Evolutionary conservation across 345 rosid genomes (phyloP), one percentile per base, ranked within the genome.

Genomic region (Ceriops decandra): DNA sequence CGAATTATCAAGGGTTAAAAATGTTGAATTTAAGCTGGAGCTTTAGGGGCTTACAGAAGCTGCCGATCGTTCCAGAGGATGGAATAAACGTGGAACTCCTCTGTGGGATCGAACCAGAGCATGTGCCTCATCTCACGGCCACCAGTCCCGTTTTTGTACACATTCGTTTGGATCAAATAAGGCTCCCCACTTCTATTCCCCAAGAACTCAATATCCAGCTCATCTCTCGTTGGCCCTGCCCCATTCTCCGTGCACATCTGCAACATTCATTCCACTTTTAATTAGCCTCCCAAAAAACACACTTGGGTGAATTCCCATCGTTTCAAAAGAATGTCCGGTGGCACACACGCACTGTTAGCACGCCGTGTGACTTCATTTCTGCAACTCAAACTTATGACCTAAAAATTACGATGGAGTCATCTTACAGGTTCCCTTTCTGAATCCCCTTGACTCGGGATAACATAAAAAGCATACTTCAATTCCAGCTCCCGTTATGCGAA

Each of bases 211-310:
- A 95, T 82, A 71, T 95, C 99, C 66, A 95, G 46, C 78, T 95
- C 99, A 77, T 95, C 99, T 68, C 99, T 87, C 58, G 85, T 85
- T 65, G 97, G 97, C 62, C 99, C 96, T 22, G 98, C 96, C 7
- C 95, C 98, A 69, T 87, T 85, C 81, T 88, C 97, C 4, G 95
- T 74, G 51, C 98, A 93, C 98, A 93, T 93, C 98, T 93, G 86
- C 66, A 77, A 51, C 1, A 22, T 13, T 10, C 46, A 24, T 7
- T 20, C 51, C 24, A 22, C 57, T 27, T 19, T 19, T 27, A 35
- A 53, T 19, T 2, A 10, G 17, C 47, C 47, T 11, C 47, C 47
- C 47, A 42, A 42, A 11, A 42, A 2, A 11, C 47, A 2, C 47
- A 42, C 47, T 13, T 2, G 16, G 11, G 47, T 11, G 47, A 42